Base-by-base conservation (phyloP, 768 basidiomycete species). In the Hebeloma cylindrosporum region DNA sequence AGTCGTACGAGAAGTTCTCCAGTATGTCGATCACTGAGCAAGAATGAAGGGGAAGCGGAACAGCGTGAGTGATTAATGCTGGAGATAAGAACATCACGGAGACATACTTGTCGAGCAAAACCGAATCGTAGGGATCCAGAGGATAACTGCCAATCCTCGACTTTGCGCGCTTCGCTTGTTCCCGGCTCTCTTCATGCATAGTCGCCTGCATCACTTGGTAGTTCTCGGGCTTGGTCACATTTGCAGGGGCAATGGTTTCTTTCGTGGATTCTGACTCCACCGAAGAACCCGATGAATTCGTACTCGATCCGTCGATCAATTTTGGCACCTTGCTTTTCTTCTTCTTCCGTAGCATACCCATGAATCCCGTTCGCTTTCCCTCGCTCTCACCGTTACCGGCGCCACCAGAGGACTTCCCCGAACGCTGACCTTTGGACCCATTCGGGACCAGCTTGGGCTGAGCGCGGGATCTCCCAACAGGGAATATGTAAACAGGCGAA, bases 91-190 rank as follows among this genome's bases (percentile, higher is more conserved):
- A 42, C 21, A 42, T 20, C 28, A 44, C 30, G 25, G 18, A 25
- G 13, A 64, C 79, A 48, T 51, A 85, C 84, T 74, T 83, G 51
- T 81, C 78, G 16, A 82, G 62, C 8, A 74, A 58, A 27, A 74
- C 64, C 11, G 72, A 63, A 35, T 82, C 77, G 50, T 81, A 84
- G 0, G 80, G 61, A 43, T 66, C 61, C 11, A 66, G 50, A 8
- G 62, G 61, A 46, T 62, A 62, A 13, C 48, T 46, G 5, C 63
- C 61, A 27, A 59, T 53, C 4, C 58, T 53, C 4, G 56, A 58
- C 27, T 58, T 60, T 36, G 54, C 53, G 11, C 43, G 37, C 11
- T 23, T 38, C 3, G 47, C 45, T n/a, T 48, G 40, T 26, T 56
- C 47, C 13, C 47, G 48, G 16, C 39, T 47, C 18, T 56, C 47